Conservation (phyloP, 2,329 filamentous ascomycete genomes). For the Helicocarpus griseus region DNA sequence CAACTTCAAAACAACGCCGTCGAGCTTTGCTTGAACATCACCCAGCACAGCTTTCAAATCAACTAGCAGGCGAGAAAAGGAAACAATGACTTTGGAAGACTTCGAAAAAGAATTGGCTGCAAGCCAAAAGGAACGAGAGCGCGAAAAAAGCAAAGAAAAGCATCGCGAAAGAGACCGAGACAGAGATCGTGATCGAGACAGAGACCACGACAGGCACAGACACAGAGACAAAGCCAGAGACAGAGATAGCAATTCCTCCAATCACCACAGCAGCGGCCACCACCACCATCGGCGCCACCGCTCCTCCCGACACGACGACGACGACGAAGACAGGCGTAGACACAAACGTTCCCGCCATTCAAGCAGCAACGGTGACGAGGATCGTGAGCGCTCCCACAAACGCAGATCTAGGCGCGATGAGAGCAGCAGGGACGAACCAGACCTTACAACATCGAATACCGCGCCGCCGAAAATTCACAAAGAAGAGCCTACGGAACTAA, state of each 20-base stretch:
- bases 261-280: constrained; percentile 34
- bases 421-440: constrained; percentile 12
- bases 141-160: constrained; percentile 24
- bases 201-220: constrained; percentile 26
- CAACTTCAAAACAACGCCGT: background rate
- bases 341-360: constrained; percentile 55
- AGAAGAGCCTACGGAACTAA: constrained; percentile 40
- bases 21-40: background rate
- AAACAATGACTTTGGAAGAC: constrained; percentile 53
- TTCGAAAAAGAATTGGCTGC: constrained; percentile 70
- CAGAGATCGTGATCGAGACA: constrained; percentile 24
- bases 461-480: constrained; percentile 21
- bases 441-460: background rate
- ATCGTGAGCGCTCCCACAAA: constrained; percentile 39
- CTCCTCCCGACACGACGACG: constrained; percentile 32
- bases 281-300: constrained; percentile 37
- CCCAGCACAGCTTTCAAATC: background rate
- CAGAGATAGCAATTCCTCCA: constrained; percentile 25
- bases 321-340: constrained; percentile 47
- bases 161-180: constrained; percentile 30
- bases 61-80: background rate
- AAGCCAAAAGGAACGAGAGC: constrained; percentile 33
- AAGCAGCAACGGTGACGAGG: constrained; percentile 41
- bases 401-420: constrained; percentile 31
- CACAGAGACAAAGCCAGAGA: constrained; percentile 23